Base-by-base conservation (phyloP, 176 grass and related monocot species). In the Musa acuminata region DNA sequence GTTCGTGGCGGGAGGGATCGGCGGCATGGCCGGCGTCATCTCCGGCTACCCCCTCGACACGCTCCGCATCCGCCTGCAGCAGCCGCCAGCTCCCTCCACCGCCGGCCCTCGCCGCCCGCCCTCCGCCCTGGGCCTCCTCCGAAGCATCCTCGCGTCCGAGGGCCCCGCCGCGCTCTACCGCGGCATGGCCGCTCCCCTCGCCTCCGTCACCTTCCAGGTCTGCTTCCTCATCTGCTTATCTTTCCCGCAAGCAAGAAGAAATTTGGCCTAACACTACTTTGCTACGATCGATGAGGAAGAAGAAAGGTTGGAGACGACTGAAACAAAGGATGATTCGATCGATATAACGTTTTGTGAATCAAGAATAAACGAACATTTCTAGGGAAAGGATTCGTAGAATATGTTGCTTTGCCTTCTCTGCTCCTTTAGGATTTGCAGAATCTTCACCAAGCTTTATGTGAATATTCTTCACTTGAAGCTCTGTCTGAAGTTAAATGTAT, bases 41-140 rank as follows among this genome's bases (percentile, higher is more conserved):
- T 83, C 95, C 29, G 95, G 95, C 22, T 74, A 93, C 80, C 95
- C 90, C 0, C 91, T 98, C 8, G 95, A 98, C 87, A 98, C 90
- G 64, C 95, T 98, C 72, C 84, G 95, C 67, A 82, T 98, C 86
- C 88, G 90, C 13, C 75, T 98, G 11, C 95, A 98, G 72, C 95
- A 98, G 73, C 90, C 89, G 52, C 74, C 81, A 4, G 13, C 63
- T n/a, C 78, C 75, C 72, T 51, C 35, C 58, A 9, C 13, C 51
- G 26, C 7, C 48, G 68, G 80, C 85, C 72, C 51, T 2, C 73
- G 77, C 1, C 72, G 64, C 21, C 79, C 80, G 9, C 48, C 75
- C 2, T 90, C 93, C 22, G 85, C 93, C 20, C 49, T 78, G 22
- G 59, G 82, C 11, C 74, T 93, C 20, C 88, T 98, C 12, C 86